These are phyloP conservation scores for Setomelanomma holmii DNA, from an alignment of 2,329 filamentous ascomycete species.

Conservation along the genomic window DNA sequence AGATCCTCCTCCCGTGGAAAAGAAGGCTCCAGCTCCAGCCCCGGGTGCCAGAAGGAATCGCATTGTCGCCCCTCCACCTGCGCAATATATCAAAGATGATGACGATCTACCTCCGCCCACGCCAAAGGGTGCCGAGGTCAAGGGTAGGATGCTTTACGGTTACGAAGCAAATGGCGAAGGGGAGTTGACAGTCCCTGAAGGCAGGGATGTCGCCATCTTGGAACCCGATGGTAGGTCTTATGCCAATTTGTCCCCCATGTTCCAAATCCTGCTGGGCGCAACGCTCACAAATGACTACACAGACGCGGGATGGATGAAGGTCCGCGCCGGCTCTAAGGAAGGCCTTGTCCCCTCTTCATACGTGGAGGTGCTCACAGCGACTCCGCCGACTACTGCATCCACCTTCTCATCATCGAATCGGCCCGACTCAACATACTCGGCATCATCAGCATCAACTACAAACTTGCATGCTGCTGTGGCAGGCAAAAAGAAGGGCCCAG, in stretches of 20 bases:
- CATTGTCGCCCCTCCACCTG: conserved; percentile 85
- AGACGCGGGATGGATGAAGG: conserved; percentile 94
- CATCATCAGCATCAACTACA: conserved; percentile 76
- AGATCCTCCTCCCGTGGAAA: conserved; percentile 49
- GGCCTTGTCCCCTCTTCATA: conserved; percentile 90
- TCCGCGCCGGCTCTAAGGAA: conserved; percentile 76
- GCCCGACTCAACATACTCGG: conserved; percentile 70
- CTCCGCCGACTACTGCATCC: conserved; percentile 48
- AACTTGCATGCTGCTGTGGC: conserved; percentile 49
- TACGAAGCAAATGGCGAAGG: conserved; percentile 84
- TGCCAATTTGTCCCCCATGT: conserved; percentile 19
- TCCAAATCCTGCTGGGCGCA: conserved; percentile 19
- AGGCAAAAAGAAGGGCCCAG: conserved; percentile 86
- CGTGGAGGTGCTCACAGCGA: conserved; percentile 66
- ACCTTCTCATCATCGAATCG: conserved; percentile 46
- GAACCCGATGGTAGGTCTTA: conserved; percentile 82
- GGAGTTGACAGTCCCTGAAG: conserved; percentile 81
- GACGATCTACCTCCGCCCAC: conserved; percentile 50
- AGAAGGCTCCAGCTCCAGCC: conserved; percentile 31
- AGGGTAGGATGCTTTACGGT: conserved; percentile 86
- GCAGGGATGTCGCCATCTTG: conserved; percentile 76
- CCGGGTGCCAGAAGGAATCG: conserved; percentile 64
- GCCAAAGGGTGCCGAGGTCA: conserved; percentile 61
- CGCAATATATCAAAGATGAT: conserved; percentile 77
- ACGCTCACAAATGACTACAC: conserved; percentile 26